Evolutionary conservation across 768 basidiomycete genomes (phyloP).

Genomic region (Gelatoporia subvermispora): DNA sequence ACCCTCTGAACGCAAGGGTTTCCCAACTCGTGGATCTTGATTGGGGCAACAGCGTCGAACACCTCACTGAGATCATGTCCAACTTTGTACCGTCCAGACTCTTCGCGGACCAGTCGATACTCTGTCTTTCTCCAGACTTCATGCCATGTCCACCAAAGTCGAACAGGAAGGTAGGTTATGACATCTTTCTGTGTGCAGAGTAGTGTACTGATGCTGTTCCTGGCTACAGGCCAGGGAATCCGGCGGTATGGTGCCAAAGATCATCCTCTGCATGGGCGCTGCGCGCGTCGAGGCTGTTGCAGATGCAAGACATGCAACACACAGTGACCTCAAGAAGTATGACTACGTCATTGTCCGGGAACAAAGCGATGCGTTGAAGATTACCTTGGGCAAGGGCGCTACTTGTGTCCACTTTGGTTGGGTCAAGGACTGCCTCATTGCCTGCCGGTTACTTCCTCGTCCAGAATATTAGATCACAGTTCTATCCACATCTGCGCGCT

Average conservation of each 20-base stretch:
- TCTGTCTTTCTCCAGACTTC: conserved; percentile 57
- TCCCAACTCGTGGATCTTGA: conserved; percentile 45
- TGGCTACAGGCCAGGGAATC: conserved; percentile 27
- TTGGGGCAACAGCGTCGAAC: conserved; percentile 46
- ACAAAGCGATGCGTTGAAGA: conserved; percentile 24
- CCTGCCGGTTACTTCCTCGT: conserved; percentile 45
- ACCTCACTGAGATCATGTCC: conserved; percentile 54
- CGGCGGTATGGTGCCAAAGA: conserved; percentile 50
- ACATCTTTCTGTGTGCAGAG: neutral
- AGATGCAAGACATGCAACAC: conserved; percentile 39
- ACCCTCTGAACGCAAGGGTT: conserved; percentile 33
- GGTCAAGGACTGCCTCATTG: conserved; percentile 76
- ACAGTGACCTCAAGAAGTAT: conserved; percentile 33
- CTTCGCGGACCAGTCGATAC: conserved; percentile 48
- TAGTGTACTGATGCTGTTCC: conserved; percentile 22
- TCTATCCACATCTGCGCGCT: neutral
- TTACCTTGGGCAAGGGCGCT: conserved; percentile 20
- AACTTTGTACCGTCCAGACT: conserved; percentile 54
- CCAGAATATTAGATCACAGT: neutral
- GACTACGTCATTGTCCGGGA: conserved; percentile 65
- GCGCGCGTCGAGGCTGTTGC: conserved; percentile 59
- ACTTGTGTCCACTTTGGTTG: conserved; percentile 54
- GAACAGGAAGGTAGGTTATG: conserved; percentile 24
- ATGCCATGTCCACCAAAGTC: conserved; percentile 23
- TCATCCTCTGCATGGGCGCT: conserved; percentile 79